Base-by-base conservation (phyloP, 2,329 filamentous ascomycete genomes). In the Hypoxylon sp. region DNA sequence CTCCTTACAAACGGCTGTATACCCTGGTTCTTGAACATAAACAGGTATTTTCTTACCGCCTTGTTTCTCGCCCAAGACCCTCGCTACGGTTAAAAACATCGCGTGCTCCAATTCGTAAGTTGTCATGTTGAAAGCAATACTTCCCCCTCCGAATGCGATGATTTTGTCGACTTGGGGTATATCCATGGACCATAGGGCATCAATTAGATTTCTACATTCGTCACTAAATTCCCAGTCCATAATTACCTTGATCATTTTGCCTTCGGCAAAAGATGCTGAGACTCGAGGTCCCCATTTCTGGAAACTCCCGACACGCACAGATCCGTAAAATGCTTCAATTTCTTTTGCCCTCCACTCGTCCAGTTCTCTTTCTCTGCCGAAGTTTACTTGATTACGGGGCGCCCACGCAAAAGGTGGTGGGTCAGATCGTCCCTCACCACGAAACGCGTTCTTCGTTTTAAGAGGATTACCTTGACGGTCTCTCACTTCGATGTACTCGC, bases 71-170 rank as follows among this genome's bases (percentile, higher is more conserved):
- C 29, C 11, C 1, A 66, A 39, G 1, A 53, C 44, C 6, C 13
- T 37, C 0, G 67, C 63, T 11, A 74, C 13, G 0, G 70, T 57
- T 9, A 19, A n/a, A 0, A 57, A 42, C 1, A 66, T 50, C 4
- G 58, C 57, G 19, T 67, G 55, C 54, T 67, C 67, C 24, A 2
- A 9, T 53, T 44, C 33, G 3, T 35, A 11, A 3, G n/a, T 5
- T 17, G 13, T 39, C 2, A 3, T 1, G 3, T 3, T 11, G 13
- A 13, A 13, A 6, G 51, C 35, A 24, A 71, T 26, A 8, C 24
- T 0, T 6, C 72, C 72, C 0, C 65, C 31, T 1, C 70, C 71
- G 51, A 74, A 74, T 0, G 17, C 62, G 3, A 73, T 53, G 10
- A 74, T 59, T 19, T 73, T 73, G 39, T 67, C 9, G 2, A 73